Evolutionary conservation across 441 rosid species (phyloP).

Genomic region (Eutrema salsugineum): DNA sequence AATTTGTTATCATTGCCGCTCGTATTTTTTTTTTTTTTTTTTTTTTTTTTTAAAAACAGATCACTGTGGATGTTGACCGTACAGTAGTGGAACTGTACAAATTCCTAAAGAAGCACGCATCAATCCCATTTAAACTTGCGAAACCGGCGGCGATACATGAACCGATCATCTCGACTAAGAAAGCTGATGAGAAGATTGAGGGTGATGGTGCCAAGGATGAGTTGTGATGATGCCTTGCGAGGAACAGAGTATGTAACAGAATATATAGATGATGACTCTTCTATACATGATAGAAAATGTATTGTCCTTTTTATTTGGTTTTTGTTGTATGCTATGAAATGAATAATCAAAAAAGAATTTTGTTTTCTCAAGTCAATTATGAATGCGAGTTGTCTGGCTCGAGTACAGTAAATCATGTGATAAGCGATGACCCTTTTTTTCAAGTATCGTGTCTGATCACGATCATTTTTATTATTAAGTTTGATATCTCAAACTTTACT

Average conservation of each 20-base stretch:
- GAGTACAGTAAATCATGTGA: too few relatives aligned
- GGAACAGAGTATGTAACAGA: constrained; percentile 6
- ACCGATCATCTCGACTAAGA: constrained; percentile 29
- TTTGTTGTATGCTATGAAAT: constrained; percentile 15
- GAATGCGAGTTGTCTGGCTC: not conserved
- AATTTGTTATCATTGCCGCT: not conserved
- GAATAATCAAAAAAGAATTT: constrained; percentile 1
- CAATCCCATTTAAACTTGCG: constrained; percentile 88
- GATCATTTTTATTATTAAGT: too few relatives aligned
- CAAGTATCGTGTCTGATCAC: too few relatives aligned
- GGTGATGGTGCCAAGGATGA: constrained; percentile 59
- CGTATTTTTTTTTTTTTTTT: too few relatives aligned
- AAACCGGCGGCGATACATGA: constrained; percentile 50
- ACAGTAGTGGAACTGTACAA: constrained; percentile 89
- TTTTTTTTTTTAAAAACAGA: too few relatives aligned
- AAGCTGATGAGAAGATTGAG: constrained; percentile 31
- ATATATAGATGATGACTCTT: constrained; percentile 9
- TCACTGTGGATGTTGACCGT: constrained; percentile 79
- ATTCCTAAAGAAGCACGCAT: constrained; percentile 88
- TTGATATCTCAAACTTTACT: too few relatives aligned
- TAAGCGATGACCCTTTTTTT: too few relatives aligned
- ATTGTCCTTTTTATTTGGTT: not conserved
- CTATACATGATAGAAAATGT: constrained; percentile 16
- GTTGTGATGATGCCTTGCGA: constrained; percentile 44
- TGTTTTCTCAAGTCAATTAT: not conserved